phyloP scores from a whole-genome alignment of 306 rosid genomes.

The Pterocarpus santalinus region DNA sequence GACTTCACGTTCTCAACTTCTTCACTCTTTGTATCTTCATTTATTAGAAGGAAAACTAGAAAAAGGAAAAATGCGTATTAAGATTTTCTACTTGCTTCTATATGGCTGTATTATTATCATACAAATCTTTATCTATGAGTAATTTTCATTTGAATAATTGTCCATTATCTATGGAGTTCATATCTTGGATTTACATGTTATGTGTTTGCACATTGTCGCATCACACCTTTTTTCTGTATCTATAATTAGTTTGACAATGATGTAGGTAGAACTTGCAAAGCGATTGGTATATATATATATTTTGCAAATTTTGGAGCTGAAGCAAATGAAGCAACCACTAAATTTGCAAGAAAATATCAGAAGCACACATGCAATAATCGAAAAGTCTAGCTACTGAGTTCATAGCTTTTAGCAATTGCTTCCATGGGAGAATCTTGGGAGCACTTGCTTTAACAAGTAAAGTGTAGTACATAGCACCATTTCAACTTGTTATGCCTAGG shows the following conservation, averaged over 20 bases:
- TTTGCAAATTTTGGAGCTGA: conserved; percentile 92
- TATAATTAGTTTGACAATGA: conserved; percentile 31
- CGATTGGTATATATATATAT: conserved; percentile 76
- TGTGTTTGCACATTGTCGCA: not conserved
- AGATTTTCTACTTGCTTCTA: not conserved
- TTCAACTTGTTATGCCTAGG: conserved; percentile 97
- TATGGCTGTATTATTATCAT: not conserved
- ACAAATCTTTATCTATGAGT: not conserved
- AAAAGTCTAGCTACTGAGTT: conserved; percentile 73
- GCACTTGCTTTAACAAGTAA: conserved; percentile 97
- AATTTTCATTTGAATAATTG: not conserved
- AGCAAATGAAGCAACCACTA: conserved; percentile 94
- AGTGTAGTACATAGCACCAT: conserved; percentile 82
- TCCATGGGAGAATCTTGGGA: conserved; percentile 97
- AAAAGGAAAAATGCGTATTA: conserved; percentile 3
- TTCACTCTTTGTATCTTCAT: conserved; percentile 16
- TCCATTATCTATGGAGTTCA: not conserved
- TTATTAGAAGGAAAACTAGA: conserved; percentile 29
- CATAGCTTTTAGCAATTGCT: conserved; percentile 79
- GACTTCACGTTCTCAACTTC: conserved; percentile 15
- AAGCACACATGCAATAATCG: conserved; percentile 60
- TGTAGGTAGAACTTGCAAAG: conserved; percentile 88
- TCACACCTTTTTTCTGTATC: conserved; percentile 13
- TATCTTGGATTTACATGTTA: not conserved
- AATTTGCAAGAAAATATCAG: conserved; percentile 89